Base-by-base conservation (phyloP, 1,284 basidiomycete genomes). In the Agaricales sp. region DNA sequence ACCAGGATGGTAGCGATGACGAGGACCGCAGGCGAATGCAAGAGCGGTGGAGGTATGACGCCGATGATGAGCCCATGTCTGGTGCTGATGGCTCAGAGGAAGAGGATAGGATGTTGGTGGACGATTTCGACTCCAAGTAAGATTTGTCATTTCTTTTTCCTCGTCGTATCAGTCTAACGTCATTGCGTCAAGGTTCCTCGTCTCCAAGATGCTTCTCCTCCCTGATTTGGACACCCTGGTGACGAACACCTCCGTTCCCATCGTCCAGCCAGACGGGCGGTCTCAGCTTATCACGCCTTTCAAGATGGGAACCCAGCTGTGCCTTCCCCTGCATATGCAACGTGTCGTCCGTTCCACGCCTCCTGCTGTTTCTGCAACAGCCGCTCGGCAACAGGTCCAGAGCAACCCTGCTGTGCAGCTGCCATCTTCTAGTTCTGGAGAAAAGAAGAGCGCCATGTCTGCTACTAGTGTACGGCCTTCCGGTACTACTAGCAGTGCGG, bases 41-140 rank as follows among this genome's bases (percentile, higher is more conserved):
- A 26, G 84, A 86, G 50, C 73, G 77, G 50, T 86, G 86, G 85
- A 68, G 72, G 55, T 88, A 78, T 58, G 85, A 91, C 55, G 59
- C 64, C 14, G 84, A 86, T 51, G 82, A 87, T 52, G 63, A 58
- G 30, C 78, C 79, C 2, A 63, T 74, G 0, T 63, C 73, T 53
- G 79, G 75, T 16, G 73, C 77, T 2, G 75, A 74, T 43, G 82
- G 82, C n/a, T 55, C 69, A 20, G 85, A 82, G 46, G 87, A 80
- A 58, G 80, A 79, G 57, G 80, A 82, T 59, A 70, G 86, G 12
- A 60, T 75, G 0, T 63, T 90, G 19, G 62, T 87, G 12, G 84
- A 90, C 56, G 87, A 90, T 54, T 86, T 74, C 54, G 73, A 78
- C 52, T 60, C 76, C 3, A 74, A 69, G 79, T 84, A 64, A 49